These are phyloP conservation scores for Solanum tacnaense DNA, from an alignment of 257 asterid genomes.

Conservation along the genomic window DNA sequence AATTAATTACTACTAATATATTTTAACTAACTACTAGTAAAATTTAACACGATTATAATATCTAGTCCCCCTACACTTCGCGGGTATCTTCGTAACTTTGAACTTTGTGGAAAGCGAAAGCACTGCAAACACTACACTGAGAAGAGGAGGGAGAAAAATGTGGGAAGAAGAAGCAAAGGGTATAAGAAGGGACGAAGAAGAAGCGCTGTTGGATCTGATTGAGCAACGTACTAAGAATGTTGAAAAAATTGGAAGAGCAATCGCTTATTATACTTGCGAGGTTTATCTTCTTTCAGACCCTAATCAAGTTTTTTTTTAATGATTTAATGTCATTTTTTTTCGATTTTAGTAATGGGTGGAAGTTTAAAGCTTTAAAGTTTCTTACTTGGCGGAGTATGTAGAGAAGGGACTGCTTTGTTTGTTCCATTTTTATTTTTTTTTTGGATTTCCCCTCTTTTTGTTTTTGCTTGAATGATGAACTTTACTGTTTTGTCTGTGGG, in stretches of 20 bases:
- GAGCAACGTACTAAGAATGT: constrained; percentile 8
- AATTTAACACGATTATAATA: not conserved
- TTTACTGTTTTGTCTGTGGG: not conserved
- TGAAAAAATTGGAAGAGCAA: not conserved
- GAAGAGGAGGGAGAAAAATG: not conserved
- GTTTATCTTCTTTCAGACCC: not conserved
- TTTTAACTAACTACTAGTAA: too few relatives aligned
- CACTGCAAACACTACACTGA: too few relatives aligned
- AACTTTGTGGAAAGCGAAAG: not conserved
- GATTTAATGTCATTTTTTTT: not conserved
- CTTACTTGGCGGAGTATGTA: not conserved
- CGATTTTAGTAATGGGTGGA: not conserved
- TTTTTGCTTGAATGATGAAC: not conserved
- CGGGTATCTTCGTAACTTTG: not conserved
- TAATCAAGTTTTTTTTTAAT: not conserved
- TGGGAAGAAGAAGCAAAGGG: not conserved
- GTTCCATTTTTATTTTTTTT: not conserved
- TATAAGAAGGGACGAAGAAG: constrained; percentile 10
- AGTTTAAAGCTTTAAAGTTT: not conserved
- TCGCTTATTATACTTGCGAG: constrained; percentile 3
- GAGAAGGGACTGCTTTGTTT: not conserved
- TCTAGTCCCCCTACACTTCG: not conserved
- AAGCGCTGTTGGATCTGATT: not conserved
- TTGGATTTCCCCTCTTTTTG: not conserved
- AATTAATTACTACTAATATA: too few relatives aligned